phyloP scores from a whole-genome alignment of 176 grass and related monocot genomes.

The Themeda triandra region DNA sequence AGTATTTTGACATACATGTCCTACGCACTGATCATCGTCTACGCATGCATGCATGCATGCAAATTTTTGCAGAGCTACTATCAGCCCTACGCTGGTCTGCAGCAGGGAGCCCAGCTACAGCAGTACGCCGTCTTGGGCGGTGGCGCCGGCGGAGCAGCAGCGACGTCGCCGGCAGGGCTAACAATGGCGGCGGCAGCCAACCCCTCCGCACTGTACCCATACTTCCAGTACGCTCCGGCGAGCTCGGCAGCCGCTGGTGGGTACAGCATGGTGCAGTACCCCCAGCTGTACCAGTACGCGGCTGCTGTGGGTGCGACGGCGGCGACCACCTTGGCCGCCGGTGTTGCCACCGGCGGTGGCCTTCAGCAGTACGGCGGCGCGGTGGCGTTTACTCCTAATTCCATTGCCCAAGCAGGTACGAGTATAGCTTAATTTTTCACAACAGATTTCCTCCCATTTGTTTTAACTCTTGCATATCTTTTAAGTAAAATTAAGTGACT shows the following conservation, averaged over 20 bases:
- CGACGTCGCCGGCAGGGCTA: background rate
- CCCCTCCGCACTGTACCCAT: conserved; percentile 21
- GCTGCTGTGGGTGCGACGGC: background rate
- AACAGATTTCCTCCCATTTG: background rate
- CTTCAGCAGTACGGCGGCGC: conserved; percentile 28
- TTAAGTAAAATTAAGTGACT: background rate
- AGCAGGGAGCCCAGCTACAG: conserved; percentile 25
- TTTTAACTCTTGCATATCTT: background rate
- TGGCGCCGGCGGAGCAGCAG: background rate
- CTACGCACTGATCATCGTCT: background rate
- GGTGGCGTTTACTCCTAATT: background rate
- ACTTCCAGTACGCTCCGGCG: conserved; percentile 10
- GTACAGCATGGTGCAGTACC: conserved; percentile 33
- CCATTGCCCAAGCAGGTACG: conserved; percentile 31
- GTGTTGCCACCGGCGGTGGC: background rate
- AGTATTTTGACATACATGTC: too few species aligned
- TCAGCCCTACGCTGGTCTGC: conserved; percentile 9
- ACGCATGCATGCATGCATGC: background rate
- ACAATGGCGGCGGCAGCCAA: background rate
- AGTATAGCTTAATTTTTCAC: background rate
- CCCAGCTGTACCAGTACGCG: conserved; percentile 38
- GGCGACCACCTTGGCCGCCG: background rate
- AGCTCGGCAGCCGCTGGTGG: background rate
- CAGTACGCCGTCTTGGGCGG: conserved; percentile 26
- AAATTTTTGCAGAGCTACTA: conserved; percentile 26